Evolutionary conservation across 371 early-diverging fungal species (phyloP).

Genomic region (Mortierella sp.): DNA sequence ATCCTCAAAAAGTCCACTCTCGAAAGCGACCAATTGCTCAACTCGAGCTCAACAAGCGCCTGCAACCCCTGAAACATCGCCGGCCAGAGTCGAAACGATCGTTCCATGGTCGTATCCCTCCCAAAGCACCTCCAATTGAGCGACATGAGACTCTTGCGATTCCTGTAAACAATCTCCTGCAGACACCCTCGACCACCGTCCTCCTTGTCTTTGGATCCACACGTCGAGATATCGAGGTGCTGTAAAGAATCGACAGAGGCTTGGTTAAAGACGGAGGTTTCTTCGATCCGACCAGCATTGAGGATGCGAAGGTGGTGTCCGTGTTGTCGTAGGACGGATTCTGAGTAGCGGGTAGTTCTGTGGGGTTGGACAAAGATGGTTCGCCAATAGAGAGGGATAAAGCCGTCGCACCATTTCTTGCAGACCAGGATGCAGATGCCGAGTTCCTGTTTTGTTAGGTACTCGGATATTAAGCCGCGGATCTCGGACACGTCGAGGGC

Average conservation of each 20-base stretch:
- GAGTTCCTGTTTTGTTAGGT: slow-evolving; percentile 25
- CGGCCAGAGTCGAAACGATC: slow-evolving; percentile 27
- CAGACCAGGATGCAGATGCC: slow-evolving; percentile 38
- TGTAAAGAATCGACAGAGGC: slow-evolving; percentile 23
- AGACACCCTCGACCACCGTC: slow-evolving; percentile 40
- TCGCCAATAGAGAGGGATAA: slow-evolving; percentile 39
- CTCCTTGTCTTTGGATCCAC: slow-evolving; percentile 13
- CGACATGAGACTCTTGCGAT: background rate
- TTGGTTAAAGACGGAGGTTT: slow-evolving; percentile 38
- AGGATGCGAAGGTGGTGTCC: slow-evolving; percentile 32
- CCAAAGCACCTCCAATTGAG: slow-evolving; percentile 43
- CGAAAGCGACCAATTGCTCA: slow-evolving; percentile 35
- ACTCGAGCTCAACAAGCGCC: slow-evolving; percentile 4
- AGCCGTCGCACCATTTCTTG: slow-evolving; percentile 20
- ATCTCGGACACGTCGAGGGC: slow-evolving; percentile 39
- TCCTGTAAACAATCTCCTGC: slow-evolving; percentile 30
- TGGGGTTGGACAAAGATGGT: slow-evolving; percentile 11
- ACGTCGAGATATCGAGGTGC: slow-evolving; percentile 25
- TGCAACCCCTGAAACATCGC: slow-evolving; percentile 13
- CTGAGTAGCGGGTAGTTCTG: slow-evolving; percentile 20
- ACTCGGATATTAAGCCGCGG: slow-evolving; percentile 21
- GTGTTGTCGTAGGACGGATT: slow-evolving; percentile 4
- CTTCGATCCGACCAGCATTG: slow-evolving; percentile 28
- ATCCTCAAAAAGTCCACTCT: slow-evolving; percentile 28
- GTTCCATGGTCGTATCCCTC: background rate